Base-by-base conservation (phyloP, 495 filamentous ascomycete species). In the Penicillium bovifimosum region DNA sequence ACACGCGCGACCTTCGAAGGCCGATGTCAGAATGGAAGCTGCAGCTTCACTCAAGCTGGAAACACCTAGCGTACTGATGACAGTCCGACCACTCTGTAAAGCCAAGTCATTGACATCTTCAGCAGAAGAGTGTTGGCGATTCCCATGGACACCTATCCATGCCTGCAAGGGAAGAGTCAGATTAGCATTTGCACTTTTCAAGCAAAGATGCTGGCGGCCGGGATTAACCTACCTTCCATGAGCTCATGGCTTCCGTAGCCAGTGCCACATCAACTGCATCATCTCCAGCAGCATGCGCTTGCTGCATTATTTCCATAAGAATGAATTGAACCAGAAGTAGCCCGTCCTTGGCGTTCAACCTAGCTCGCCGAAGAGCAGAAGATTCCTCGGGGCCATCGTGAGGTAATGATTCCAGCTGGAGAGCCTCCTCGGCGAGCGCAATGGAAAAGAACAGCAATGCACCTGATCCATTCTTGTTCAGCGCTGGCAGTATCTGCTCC, bases 401-500 rank as follows among this genome's bases (percentile, higher is more conserved):
- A 13, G 62, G 57, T 14, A 64, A 60, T 8, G 52, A 45, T 10
- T 64, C 60, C 2, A 63, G 36, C 13, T 60, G 50, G n/a, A 56
- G 32, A 24, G 55, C 81, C 56, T 96, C 90, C 56, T 95, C 88
- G 3, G 85, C 87, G 8, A 96, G 66, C 13, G 78, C 80, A 41
- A 80, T 76, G 3, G 81, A 79, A 61, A 96, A 92, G 76, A 86
- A 90, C 10, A 91, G 72, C 4, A 86, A 65, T 6, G 78, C 76
- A 33, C 78, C 68, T 26, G 86, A 71, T 56, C 83, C 83, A 2
- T 59, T 64, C 32, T 74, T 64, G 20, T 75, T 76, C 42, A 92
- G 65, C 3, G 71, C 73, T 18, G 65, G 70, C 4, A 88, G 56
- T 18, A 74, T 59, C 9, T 55, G 55, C 43, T 49, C 56, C 14